phyloP scores from a whole-genome alignment of 1,284 basidiomycete genomes.

The Irpex rosettiformis region DNA sequence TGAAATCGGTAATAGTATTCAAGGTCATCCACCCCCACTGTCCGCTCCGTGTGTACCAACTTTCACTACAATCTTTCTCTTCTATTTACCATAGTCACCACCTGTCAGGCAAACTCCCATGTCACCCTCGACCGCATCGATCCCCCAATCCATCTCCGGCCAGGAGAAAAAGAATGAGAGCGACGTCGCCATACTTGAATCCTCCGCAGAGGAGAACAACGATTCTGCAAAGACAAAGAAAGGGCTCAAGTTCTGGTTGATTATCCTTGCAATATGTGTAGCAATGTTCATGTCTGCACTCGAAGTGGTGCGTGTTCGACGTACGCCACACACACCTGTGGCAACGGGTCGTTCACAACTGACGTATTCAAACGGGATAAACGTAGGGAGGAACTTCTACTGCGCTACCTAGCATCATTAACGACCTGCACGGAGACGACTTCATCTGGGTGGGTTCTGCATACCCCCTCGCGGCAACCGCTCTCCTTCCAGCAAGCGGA shows the following conservation, averaged over 20 bases:
- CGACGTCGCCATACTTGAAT: background rate
- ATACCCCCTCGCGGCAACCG: slow-evolving; percentile 33
- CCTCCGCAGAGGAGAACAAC: background rate
- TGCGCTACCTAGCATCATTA: slow-evolving; percentile 34
- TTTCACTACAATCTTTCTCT: background rate
- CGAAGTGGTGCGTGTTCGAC: slow-evolving; percentile 27
- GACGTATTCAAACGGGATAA: background rate
- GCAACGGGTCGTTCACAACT: too few species aligned
- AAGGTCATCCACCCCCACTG: background rate
- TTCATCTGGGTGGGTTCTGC: slow-evolving; percentile 36
- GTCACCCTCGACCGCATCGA: background rate
- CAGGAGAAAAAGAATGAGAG: background rate
- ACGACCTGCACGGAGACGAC: slow-evolving; percentile 29
- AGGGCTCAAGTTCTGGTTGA: slow-evolving; percentile 29
- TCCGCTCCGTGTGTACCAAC: background rate
- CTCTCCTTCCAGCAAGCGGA: too few species aligned
- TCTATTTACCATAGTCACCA: background rate
- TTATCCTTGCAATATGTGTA: slow-evolving; percentile 31
- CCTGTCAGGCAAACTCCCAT: background rate
- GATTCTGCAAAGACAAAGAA: background rate
- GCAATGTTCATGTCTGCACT: slow-evolving; percentile 33
- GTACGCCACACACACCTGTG: background rate
- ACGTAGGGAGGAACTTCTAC: slow-evolving; percentile 29
- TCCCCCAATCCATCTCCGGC: background rate
- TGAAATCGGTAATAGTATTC: background rate